Evolutionary conservation across 495 filamentous ascomycete genomes (phyloP), one percentile per base, ranked within the genome.

Genomic region (Cairneyella variabilis): DNA sequence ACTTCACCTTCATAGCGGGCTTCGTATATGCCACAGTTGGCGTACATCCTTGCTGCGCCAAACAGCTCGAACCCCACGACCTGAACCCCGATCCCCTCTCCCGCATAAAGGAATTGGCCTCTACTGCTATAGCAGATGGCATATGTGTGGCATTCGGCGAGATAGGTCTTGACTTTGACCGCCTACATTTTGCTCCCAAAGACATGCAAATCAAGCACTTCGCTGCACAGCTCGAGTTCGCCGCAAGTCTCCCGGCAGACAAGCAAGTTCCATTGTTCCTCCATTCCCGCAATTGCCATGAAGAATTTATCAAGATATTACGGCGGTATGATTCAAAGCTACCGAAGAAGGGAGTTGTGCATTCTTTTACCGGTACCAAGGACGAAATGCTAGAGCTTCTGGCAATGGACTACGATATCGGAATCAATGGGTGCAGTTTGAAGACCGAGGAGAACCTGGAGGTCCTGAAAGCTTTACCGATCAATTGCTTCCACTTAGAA

Each of bases 151-250:
- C 93, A 18, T 95, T 97, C 64, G 93, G 93, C 37, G 93, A 98
- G 65, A 90, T 98, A 51, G 93, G 93, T 8, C 82, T 98, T 1
- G 93, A 98, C 69, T 98, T 97, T 64, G 93, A 98, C 69, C 80
- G 93, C 2, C 71, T 98, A 11, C 85, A 86, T 61, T 83, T 91
- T 61, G 87, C 82, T 60, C 75, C 80, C 1, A 85, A 82, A 42
- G 85, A 90, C 22, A 74, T 82, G 3, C 93, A 98, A 64, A 76
- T 91, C 7, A 84, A 87, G 58, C 95, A 89, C 54, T 98, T 98
- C 64, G 80, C 80, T 3, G 76, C 76, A 4, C 93, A 97, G 64
- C 80, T 84, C 0, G 82, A 86, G 21, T 73, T 97, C 10, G 91
- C 90, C 0, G n/a, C n/a, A n/a, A n/a, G n/a, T n/a, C n/a, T n/a